Evolutionary conservation across 2,329 filamentous ascomycete species (phyloP).

Genomic region (Phaeosphaeria sp.): DNA sequence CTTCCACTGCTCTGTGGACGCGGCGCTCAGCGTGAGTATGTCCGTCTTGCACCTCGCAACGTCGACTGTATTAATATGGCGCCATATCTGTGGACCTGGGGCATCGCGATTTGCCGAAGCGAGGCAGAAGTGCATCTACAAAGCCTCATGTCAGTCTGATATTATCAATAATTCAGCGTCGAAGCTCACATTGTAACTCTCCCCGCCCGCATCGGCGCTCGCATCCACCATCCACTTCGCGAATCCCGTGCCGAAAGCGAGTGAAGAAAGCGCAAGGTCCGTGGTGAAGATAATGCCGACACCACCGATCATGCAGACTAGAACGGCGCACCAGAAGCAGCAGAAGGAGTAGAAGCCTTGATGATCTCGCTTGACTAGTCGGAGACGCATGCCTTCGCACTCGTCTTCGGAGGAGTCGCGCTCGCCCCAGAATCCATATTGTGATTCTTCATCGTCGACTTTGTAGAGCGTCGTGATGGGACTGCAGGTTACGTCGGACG

Average conservation of each 20-base stretch:
- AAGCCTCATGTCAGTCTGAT: background rate
- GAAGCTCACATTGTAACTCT: constrained; percentile 5
- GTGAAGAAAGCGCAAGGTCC: constrained; percentile 7
- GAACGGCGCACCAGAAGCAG: constrained; percentile 9
- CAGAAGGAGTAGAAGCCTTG: constrained; percentile 3
- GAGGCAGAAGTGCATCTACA: constrained; percentile 31
- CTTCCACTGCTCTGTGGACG: constrained; percentile 13
- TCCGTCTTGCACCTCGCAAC: constrained; percentile 13
- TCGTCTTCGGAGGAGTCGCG: background rate
- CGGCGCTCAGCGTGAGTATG: constrained; percentile 11
- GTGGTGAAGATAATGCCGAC: constrained; percentile 8
- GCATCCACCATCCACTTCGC: constrained; percentile 8
- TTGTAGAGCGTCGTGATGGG: background rate
- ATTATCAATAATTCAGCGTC: too few relatives aligned
- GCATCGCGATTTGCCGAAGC: constrained; percentile 18
- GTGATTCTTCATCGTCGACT: constrained; percentile 16
- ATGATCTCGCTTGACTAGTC: background rate
- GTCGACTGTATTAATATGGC: constrained; percentile 7
- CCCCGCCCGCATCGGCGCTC: background rate
- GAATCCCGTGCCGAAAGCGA: constrained; percentile 11
- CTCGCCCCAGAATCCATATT: constrained; percentile 19
- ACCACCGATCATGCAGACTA: constrained; percentile 2
- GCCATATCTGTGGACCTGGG: constrained; percentile 24
- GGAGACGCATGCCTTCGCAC: background rate
- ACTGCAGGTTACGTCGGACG: background rate